A percentile compares a stretch with the other conserved stretches of the same genome.
These are phyloP conservation scores for Nitzschia palea DNA, from an alignment of 108 stramenopile species.

Conservation along the genomic window DNA sequence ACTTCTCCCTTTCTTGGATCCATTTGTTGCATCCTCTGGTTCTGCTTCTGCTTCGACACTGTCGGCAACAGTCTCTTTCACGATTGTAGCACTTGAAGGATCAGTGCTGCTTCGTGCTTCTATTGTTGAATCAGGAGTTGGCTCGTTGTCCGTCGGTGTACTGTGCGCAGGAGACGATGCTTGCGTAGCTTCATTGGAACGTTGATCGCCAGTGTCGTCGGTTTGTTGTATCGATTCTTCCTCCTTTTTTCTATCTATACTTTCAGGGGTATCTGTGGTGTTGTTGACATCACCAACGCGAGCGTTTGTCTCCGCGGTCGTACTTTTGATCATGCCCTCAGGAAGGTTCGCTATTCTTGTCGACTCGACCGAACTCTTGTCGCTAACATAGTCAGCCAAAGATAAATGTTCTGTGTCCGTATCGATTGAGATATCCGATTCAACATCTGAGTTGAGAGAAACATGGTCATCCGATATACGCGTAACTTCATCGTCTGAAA, in stretches of 20 bases:
- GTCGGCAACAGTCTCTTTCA: neutral
- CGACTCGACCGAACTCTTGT: neutral
- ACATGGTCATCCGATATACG: conserved; percentile 3
- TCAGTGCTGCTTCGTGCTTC: no score
- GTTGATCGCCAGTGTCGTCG: no score
- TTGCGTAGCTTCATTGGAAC: no score
- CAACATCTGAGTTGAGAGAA: conserved; percentile 8
- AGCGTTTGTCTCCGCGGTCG: no score
- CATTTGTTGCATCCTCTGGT: neutral
- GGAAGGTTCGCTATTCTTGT: neutral
- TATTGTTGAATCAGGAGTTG: no score
- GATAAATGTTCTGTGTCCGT: neutral
- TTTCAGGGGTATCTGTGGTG: no score
- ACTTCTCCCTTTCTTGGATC: neutral
- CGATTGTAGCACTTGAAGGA: neutral
- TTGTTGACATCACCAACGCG: no score
- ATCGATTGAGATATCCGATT: conserved; percentile 19
- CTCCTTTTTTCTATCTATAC: no score
- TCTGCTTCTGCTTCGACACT: neutral
- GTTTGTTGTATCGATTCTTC: no score
- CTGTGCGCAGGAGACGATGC: no score
- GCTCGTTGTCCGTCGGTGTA: no score
- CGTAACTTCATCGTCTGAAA: conserved; percentile 1
- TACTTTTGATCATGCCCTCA: no score
- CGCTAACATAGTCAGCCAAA: neutral